These are phyloP conservation scores for Saururus chinensis DNA, from an alignment of 164 flowering plant species.

Conservation along the genomic window DNA sequence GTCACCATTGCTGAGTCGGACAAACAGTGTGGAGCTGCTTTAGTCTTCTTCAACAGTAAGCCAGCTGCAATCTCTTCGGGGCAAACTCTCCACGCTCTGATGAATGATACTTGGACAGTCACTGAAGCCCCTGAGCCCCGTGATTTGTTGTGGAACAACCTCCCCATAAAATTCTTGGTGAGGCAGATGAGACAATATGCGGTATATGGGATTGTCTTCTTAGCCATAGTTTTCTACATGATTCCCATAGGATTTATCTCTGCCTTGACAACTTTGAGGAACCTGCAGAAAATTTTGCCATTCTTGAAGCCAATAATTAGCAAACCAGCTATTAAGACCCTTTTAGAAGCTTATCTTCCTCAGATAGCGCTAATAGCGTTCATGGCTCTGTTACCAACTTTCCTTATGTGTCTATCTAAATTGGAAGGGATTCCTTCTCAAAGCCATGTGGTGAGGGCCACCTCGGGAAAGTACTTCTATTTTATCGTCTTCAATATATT, in stretches of 20 bases:
- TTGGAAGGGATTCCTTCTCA: constrained; percentile 72
- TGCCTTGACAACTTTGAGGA: constrained; percentile 70
- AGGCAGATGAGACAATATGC: constrained; percentile 55
- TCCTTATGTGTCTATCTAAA: constrained; percentile 71
- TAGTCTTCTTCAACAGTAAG: constrained; percentile 64
- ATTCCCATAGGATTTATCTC: constrained; percentile 74
- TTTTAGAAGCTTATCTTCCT: constrained; percentile 85
- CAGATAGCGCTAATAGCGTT: constrained; percentile 80
- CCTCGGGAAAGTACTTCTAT: constrained; percentile 94
- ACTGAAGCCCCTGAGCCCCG: constrained; percentile 81
- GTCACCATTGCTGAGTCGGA: constrained; percentile 55
- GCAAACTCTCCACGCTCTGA: constrained; percentile 62
- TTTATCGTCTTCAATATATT: constrained; percentile 79
- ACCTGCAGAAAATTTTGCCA: constrained; percentile 59
- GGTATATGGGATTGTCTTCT: constrained; percentile 53
- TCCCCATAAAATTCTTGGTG: constrained; percentile 37
- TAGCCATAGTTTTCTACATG: constrained; percentile 73
- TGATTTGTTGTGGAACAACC: constrained; percentile 67
- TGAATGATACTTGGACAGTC: constrained; percentile 67
- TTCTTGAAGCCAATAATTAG: constrained; percentile 60
- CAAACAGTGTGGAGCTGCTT: constrained; percentile 57
- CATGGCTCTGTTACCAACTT: constrained; percentile 67
- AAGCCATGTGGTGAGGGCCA: constrained; percentile 69
- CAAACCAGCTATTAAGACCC: constrained; percentile 33
- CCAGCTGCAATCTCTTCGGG: constrained; percentile 64